Base-by-base conservation (phyloP, 768 basidiomycete species). In the Leccinum imitatum region DNA sequence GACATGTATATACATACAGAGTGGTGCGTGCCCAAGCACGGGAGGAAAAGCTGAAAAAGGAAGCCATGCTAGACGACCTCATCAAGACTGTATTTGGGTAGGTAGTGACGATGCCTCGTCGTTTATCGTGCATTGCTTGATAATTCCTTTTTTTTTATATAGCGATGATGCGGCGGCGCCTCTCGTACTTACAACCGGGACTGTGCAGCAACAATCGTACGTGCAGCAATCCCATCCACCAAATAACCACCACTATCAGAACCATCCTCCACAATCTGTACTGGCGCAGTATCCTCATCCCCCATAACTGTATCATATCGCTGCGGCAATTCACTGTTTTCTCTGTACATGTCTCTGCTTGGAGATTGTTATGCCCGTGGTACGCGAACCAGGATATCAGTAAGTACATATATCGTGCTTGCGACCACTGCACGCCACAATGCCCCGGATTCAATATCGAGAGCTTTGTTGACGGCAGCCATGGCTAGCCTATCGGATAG, bases 11-110 rank as follows among this genome's bases (percentile, higher is more conserved):
- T 27, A 4, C 0, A 30, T 47, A 31, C 44, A 75, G 83, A 37
- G 74, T 78, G 15, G 72, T 82, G 8, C 80, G 81, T 59, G 71
- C 75, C 4, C 86, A 91, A 63, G 69, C 79, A 56, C 77, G 78
- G 63, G 77, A 73, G 57, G 83, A 85, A 72, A 79, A 77, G 59
- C 75, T 84, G 54, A 79, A 80, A 57, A 91, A 90, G 66, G 89
- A 91, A 53, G 72, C 64, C n/a, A 78, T 81, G 60, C 65, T 91
- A 52, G 85, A 90, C 65, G 76, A 78, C 41, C 67, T 86, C 14
- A 69, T 87, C 60, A 73, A 78, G 53, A 70, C 65, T 3, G 69
- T 73, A 53, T 86, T 86, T 71, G 84, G 85, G 85, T 84, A 61
- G 76, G 76, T 67, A 44, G 53, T 56, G 2, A 7, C 10, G 59